These are phyloP conservation scores for Carex cristatella DNA, from an alignment of 176 grass and related monocot species.

Conservation along the genomic window DNA sequence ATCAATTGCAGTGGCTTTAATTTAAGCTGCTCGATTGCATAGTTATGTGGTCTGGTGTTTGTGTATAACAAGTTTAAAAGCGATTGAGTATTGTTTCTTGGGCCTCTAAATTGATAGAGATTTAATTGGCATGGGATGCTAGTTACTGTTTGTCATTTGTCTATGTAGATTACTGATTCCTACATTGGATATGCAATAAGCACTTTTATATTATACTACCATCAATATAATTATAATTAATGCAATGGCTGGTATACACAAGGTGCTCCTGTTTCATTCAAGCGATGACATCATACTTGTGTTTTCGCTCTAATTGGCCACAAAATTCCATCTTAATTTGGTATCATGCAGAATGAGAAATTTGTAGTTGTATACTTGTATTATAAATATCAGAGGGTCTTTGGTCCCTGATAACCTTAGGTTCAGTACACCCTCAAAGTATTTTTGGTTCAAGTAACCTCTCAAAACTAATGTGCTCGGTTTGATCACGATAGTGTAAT, in stretches of 20 bases:
- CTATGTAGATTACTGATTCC: background rate
- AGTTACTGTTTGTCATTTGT: background rate
- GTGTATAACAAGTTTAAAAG: background rate
- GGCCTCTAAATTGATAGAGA: background rate
- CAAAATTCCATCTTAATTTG: background rate
- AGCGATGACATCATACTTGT: background rate
- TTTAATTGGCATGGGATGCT: background rate
- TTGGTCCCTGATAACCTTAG: background rate
- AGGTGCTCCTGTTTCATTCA: background rate
- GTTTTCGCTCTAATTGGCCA: background rate
- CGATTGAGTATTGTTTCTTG: background rate
- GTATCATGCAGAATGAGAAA: background rate
- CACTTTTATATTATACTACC: background rate
- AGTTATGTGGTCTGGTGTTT: background rate
- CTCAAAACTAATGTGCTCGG: background rate
- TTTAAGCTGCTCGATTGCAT: background rate
- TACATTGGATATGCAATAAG: background rate
- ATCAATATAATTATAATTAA: background rate
- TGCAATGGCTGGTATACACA: background rate
- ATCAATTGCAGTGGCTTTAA: background rate
- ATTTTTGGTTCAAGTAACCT: background rate
- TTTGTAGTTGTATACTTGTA: background rate
- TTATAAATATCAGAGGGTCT: background rate
- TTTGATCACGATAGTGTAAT: background rate
- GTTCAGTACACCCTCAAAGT: background rate